Evolutionary conservation across 176 grass and related monocot species (phyloP), one percentile per base, ranked within the genome.

Genomic region (Paspalum notatum): DNA sequence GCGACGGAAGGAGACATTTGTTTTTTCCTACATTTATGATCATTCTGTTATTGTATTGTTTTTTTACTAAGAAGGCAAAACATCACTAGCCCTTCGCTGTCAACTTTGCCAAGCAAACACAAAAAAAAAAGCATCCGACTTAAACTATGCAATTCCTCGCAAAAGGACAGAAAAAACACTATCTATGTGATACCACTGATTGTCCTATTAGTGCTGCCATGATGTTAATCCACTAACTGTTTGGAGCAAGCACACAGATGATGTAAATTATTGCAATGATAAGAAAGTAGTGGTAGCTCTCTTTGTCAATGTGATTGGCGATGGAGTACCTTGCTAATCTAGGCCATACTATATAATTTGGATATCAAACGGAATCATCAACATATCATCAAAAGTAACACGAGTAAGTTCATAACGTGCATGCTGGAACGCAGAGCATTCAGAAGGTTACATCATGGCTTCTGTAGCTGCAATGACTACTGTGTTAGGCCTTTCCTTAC

Each of bases 171-270:
- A 55, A n/a, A 55, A 62, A 63, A 63, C 61, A 77, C 7, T 20
- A 77, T 43, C 17, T 69, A 61, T 77, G 55, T 75, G 32, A 46
- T 20, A 41, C 75, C 45, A 79, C 75, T 54, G 27, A 11, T 10
- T 70, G 55, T 77, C 24, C 56, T 77, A 73, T 70, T 80, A 87
- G 85, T 82, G 85, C 38, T 14, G 45, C 65, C 44, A 71, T 82
- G 49, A 87, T 82, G 45, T 77, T 38, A 37, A 15, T 50, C 64
- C 79, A 87, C 79, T 87, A 64, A 39, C 64, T 77, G 25, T 63
- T 54, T 82, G 64, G 65, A 55, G 72, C 55, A 46, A 54, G 55
- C 72, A 77, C 25, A 18, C 32, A 32, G 32, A 32, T 32, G 41
- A 82, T 7, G 14, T 46, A 77, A 61, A 63, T 82, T 77, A 82